Evolutionary conservation across 441 rosid genomes (phyloP), one percentile per base, ranked within the genome.

Genomic region (Euphorbia celastroides): DNA sequence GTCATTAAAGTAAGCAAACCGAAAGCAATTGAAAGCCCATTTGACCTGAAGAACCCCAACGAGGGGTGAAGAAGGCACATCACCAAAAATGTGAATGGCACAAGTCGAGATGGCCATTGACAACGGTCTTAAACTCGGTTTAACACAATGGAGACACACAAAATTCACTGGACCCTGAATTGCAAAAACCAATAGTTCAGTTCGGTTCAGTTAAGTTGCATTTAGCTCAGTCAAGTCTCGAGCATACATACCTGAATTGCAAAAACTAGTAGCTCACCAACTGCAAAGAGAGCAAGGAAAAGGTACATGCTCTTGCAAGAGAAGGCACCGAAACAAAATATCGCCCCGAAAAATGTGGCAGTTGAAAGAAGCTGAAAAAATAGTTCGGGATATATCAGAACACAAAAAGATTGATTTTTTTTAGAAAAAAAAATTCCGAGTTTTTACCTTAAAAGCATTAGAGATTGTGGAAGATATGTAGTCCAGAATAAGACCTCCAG

Each of bases 241-340:
- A n/a, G n/a, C n/a, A 23, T 57, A 66, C 56, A 60, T 80, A 89
- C 96, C 96, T 93, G 97, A 10, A 89, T 89, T 64, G 97, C 93
- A 71, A 93, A 93, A 75, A 93, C 75, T 63, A 93, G 86, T 20
- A 93, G 79, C 75, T 93, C 99, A 52, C 97, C 97, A 64, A 91
- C 68, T 50, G 90, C 84, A 50, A 93, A 93, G 56, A 93, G 77
- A 64, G 82, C 93, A 70, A 93, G 84, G 81, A 93, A 93, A 67
- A 76, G 76, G 60, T 91, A 91, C 96, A 93, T 75, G 92, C 77
- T 91, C 82, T 89, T 89, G 46, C 79, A 82, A 70, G 92, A 91
- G 76, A 93, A 93, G 73, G 97, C 96, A 68, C 70, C 58, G 55
- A 93, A 93, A 80, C 99, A 93, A 73, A 83, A 89, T 56, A 79